Evolutionary conservation across 208 protist species (phyloP).

Genomic region (Acanthamoeba comandoni): DNA sequence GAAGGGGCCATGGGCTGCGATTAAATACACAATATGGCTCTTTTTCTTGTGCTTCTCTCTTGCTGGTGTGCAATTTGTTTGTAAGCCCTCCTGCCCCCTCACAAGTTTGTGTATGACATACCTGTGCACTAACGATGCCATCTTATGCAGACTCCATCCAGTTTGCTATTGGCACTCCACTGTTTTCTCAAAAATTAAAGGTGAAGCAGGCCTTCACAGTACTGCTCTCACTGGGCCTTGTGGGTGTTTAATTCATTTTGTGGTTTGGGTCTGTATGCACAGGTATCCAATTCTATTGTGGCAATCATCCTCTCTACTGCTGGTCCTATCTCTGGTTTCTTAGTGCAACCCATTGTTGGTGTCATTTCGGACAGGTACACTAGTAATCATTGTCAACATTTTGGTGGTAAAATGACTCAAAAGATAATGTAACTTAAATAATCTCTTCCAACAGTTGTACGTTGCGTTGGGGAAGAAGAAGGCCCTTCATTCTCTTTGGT

Average conservation of each 20-base stretch:
- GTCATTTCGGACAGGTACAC: constrained; percentile 77
- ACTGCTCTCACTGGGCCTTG: too few relatives aligned
- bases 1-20: constrained; percentile 14
- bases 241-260: too few relatives aligned
- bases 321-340: constrained; percentile 80
- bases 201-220: constrained; percentile 66
- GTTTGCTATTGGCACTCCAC: constrained; percentile 81
- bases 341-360: constrained; percentile 85
- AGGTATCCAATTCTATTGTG: too few relatives aligned
- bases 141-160: constrained; percentile 78
- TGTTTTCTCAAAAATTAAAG: constrained; percentile 79
- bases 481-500: constrained; percentile 84
- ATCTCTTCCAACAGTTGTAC: too few relatives aligned
- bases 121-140: not conserved
- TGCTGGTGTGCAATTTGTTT: constrained; percentile 81
- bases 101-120: too few relatives aligned
- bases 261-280: too few relatives aligned
- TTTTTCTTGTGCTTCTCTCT: constrained; percentile 79
- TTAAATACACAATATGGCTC: constrained; percentile 78
- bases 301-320: constrained; percentile 78
- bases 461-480: constrained; percentile 77
- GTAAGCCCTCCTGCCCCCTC: too few relatives aligned
- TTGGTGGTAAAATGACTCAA: too few relatives aligned
- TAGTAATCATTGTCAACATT: too few relatives aligned
- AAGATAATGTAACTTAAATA: too few relatives aligned